Base-by-base conservation (phyloP, 768 basidiomycete species). In the Erythrobasidium yunnanense region DNA sequence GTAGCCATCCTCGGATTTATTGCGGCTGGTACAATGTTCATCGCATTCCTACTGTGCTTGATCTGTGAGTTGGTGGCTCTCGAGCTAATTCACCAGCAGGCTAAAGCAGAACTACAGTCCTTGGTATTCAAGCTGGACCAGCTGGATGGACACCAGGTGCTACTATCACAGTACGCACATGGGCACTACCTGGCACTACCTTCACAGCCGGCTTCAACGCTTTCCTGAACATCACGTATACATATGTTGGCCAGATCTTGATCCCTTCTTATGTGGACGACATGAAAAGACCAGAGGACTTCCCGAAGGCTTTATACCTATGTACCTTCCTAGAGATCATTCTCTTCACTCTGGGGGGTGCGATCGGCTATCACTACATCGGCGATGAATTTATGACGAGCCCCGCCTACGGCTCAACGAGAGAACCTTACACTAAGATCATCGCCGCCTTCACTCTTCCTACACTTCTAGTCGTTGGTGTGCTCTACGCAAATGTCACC, bases 11-110 rank as follows among this genome's bases (percentile, higher is more conserved):
- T 72, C 27, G 71, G 80, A 4, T 71, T 76, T 1, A 77, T 80
- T 70, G 70, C 70, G 0, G 78, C 78, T 46, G 76, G 76, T 2
- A 81, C 80, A 0, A 81, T 82, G 81, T 78, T 78, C 30, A 75
- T 81, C 50, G 79, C 80, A 4, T 77, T 80, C 7, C 66, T 81
- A 0, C 73, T 81, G 1, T 46, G 20, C 50, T 50, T 58, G 27
- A 32, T 58, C 42, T 67, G 56, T 58, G 29, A 17, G 75, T 78
- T 0, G 77, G 80, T 52, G 74, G 78, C 25, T 81, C 67, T 0
- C 65, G 67, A 30, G 67, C 57, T 2, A 34, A 51, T 0, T 67
- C 68, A n/a, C 55, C 58, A 60, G 15, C 33, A 30, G 8, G 1
- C 11, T 22, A 0, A 49, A 4, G 23, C 1, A 6, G 8, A n/a